Base-by-base conservation (phyloP, 2,329 filamentous ascomycete species). In the Ophiostoma ulmi region DNA sequence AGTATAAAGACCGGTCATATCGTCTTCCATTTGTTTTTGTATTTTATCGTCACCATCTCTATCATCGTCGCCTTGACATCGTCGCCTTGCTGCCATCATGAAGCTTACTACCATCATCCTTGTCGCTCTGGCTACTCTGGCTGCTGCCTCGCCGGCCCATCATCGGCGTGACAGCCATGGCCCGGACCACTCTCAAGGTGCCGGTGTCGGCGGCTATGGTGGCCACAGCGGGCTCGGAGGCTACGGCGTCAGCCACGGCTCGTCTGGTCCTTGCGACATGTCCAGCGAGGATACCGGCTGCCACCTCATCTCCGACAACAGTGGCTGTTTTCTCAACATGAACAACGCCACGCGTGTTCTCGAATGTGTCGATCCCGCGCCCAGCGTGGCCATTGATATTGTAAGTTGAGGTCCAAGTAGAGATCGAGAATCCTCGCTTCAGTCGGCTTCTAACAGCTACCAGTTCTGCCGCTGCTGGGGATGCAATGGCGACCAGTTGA, bases 171-270 rank as follows among this genome's bases (percentile, higher is more conserved):
- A 10, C 44, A 17, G 17, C 2, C 44, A 20, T 5, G 17, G 44
- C 14, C 17, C 44, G 20, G 44, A 20, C 44, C 44, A 20, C 17
- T 48, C 44, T 20, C 44, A 48, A 20, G 44, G 44, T 7, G 17
- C 3, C 44, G 6, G 44, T n/a, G 44, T 48, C 5, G 17, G 44
- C 1, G 17, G 17, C 5, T 8, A 48, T 48, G 41, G 41, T 17
- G 41, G 41, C 17, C 41, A 48, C 41, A 5, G 14, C 4, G 14
- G 41, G 5, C 41, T 48, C 41, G 41, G 41, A 5, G 44, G 44
- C 5, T 48, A 48, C 44, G 44, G 88, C 0, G 89, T 48, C 22
- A 14, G 11, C n/a, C 44, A 48, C 44, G 44, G 44, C 44, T 48
- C 44, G 44, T 48, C 36, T n/a, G 69, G 61, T 1, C 69, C 69